These are phyloP conservation scores for Stachybotrys echinatus DNA, from an alignment of 2,329 filamentous ascomycete species.

Conservation along the genomic window DNA sequence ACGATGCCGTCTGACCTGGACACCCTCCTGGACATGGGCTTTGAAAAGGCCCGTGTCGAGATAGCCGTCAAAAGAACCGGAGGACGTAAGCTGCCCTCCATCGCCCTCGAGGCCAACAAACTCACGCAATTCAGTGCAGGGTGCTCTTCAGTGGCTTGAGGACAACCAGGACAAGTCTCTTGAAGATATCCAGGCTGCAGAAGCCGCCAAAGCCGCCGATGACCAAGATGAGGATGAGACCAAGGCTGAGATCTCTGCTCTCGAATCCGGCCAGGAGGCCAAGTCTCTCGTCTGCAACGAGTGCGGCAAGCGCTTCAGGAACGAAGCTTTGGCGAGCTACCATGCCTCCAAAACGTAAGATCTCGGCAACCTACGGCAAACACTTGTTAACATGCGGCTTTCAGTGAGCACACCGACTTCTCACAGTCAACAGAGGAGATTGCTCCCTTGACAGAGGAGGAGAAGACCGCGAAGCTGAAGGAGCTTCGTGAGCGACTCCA, in stretches of 20 bases:
- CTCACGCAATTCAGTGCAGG: slow-evolving; percentile 56
- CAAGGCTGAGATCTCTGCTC: slow-evolving; percentile 54
- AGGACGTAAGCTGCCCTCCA: slow-evolving; percentile 55
- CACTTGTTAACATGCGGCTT: neutral
- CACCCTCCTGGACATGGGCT: slow-evolving; percentile 66
- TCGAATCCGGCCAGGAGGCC: slow-evolving; percentile 66
- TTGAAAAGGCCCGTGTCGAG: slow-evolving; percentile 75
- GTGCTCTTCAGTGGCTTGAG: slow-evolving; percentile 91
- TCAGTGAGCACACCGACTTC: slow-evolving; percentile 80
- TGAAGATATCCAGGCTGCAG: slow-evolving; percentile 65
- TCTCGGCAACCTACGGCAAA: neutral
- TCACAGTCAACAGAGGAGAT: slow-evolving; percentile 91
- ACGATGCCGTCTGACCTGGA: slow-evolving; percentile 54
- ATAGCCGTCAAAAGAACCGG: slow-evolving; percentile 81
- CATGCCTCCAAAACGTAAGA: slow-evolving; percentile 79
- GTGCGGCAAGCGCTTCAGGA: slow-evolving; percentile 86
- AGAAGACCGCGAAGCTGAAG: slow-evolving; percentile 75
- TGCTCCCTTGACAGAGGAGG: slow-evolving; percentile 81
- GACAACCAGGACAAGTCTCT: slow-evolving; percentile 82
- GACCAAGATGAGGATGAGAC: slow-evolving; percentile 44
- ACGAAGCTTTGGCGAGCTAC: slow-evolving; percentile 75
- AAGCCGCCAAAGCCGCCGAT: slow-evolving; percentile 31
- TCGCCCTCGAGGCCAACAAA: neutral
- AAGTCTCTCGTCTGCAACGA: slow-evolving; percentile 89
- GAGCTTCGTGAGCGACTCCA: slow-evolving; percentile 69